phyloP scores from a whole-genome alignment of 345 rosid species.

The Odontarrhena argentea region DNA sequence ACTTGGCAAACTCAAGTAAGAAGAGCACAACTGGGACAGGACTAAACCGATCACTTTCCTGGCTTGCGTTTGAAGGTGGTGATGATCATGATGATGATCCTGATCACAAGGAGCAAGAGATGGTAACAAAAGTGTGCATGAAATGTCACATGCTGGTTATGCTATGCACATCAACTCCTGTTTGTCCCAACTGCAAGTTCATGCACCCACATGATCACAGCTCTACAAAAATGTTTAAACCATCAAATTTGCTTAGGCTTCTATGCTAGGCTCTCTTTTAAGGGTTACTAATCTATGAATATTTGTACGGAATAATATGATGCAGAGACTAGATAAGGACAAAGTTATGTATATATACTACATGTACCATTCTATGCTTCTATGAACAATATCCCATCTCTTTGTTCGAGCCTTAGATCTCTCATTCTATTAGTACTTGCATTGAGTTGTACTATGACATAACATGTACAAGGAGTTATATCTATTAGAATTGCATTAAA shows the following conservation, averaged over 20 bases:
- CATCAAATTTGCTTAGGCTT: slow-evolving; percentile 52
- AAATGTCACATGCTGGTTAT: slow-evolving; percentile 87
- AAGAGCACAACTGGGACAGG: slow-evolving; percentile 30
- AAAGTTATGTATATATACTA: slow-evolving; percentile 35
- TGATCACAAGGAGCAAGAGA: slow-evolving; percentile 50
- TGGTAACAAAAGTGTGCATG: slow-evolving; percentile 79
- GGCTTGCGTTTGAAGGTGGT: slow-evolving; percentile 50
- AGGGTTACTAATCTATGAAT: neutral
- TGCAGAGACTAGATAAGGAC: slow-evolving; percentile 27
- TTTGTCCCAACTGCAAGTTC: slow-evolving; percentile 94
- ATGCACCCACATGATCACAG: slow-evolving; percentile 67
- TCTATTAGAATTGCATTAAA: neutral
- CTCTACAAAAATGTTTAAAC: slow-evolving; percentile 52
- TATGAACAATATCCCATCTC: slow-evolving; percentile 15
- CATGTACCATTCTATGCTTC: slow-evolving; percentile 20
- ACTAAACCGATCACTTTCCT: slow-evolving; percentile 44
- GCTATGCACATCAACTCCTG: slow-evolving; percentile 69
- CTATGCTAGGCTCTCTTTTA: slow-evolving; percentile 49
- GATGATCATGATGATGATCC: slow-evolving; percentile 44
- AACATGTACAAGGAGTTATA: slow-evolving; percentile 18
- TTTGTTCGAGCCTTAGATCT: slow-evolving; percentile 17
- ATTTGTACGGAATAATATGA: slow-evolving; percentile 26
- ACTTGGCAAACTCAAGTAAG: slow-evolving; percentile 27
- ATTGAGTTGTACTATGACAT: slow-evolving; percentile 24
- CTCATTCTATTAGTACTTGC: slow-evolving; percentile 1